Percentiles rank a stretch among this genome's conserved stretches.
Conservation (phyloP, 164 flowering plant species). For the Magnolia officinalis region DNA sequence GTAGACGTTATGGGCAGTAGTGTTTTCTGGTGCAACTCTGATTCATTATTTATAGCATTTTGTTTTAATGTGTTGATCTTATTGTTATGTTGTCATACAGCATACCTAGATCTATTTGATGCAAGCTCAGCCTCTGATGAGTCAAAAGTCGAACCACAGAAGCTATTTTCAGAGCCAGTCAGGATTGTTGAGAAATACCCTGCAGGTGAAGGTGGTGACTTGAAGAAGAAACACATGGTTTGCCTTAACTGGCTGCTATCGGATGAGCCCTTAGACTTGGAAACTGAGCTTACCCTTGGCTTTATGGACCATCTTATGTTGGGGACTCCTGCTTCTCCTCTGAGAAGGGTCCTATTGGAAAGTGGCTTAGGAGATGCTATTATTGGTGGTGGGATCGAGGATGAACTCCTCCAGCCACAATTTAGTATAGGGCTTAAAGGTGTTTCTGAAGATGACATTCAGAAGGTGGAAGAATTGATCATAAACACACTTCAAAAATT, state of each 20-base stretch:
- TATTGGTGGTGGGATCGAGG: constrained; percentile 91
- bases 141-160: constrained; percentile 63
- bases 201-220: constrained; percentile 75
- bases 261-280: constrained; percentile 85
- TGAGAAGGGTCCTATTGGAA: constrained; percentile 83
- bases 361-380: constrained; percentile 95
- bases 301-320: constrained; percentile 91
- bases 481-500: constrained; percentile 60
- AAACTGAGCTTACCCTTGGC: constrained; percentile 90
- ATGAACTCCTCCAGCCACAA: constrained; percentile 95
- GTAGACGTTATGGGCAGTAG: no score
- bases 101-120: constrained; percentile 78
- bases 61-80: not conserved
- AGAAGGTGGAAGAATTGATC: constrained; percentile 80
- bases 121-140: constrained; percentile 63
- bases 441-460: constrained; percentile 76
- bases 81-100: constrained; percentile 30
- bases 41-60: not conserved
- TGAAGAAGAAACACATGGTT: constrained; percentile 92
- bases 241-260: constrained; percentile 96
- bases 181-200: constrained; percentile 90
- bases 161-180: constrained; percentile 68
- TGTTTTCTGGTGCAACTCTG: no score
- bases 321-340: constrained; percentile 98
- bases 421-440: constrained; percentile 92